phyloP scores from a whole-genome alignment of 2,329 filamentous ascomycete species.

The Cytospora piceicola region DNA sequence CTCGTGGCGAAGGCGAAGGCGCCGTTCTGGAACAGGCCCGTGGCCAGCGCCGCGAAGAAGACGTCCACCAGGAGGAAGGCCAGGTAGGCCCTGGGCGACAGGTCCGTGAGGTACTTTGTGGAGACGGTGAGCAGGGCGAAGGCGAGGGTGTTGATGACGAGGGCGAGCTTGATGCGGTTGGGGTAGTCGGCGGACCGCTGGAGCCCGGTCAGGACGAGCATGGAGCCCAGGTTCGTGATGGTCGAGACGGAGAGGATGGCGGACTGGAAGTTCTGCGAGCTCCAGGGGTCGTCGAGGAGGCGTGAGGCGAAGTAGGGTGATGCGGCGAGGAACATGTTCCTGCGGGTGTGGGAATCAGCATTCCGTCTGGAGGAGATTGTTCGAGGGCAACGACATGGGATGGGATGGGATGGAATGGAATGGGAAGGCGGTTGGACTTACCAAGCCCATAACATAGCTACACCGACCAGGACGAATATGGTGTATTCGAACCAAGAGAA shows the following conservation, averaged over 20 bases:
- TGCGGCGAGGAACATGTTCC: conserved; percentile 98
- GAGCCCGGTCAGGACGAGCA: conserved; percentile 76
- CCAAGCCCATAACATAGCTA: conserved; percentile 98
- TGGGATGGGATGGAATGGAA: conserved; percentile 19
- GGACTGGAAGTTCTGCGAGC: conserved; percentile 83
- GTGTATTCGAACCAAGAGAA: conserved; percentile 89
- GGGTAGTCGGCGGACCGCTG: conserved; percentile 87
- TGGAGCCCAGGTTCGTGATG: conserved; percentile 75
- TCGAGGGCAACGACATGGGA: conserved; percentile 18
- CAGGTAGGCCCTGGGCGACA: conserved; percentile 71
- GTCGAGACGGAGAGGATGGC: conserved; percentile 87
- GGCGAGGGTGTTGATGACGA: conserved; percentile 75
- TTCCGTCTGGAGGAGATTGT: neutral
- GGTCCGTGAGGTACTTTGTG: conserved; percentile 68
- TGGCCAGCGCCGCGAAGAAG: conserved; percentile 75
- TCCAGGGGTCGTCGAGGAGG: conserved; percentile 71
- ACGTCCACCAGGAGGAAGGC: conserved; percentile 83
- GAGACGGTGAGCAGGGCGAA: conserved; percentile 82
- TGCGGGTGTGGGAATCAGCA: conserved; percentile 40
- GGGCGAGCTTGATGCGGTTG: conserved; percentile 76
- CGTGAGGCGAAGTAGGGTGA: conserved; percentile 90
- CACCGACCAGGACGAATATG: conserved; percentile 82
- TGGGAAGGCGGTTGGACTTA: conserved; percentile 47
- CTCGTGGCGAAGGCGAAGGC: conserved; percentile 88
- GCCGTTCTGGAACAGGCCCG: conserved; percentile 89